Evolutionary conservation across 257 asterid species (phyloP).

Genomic region (Solanum bulbocastanum): DNA sequence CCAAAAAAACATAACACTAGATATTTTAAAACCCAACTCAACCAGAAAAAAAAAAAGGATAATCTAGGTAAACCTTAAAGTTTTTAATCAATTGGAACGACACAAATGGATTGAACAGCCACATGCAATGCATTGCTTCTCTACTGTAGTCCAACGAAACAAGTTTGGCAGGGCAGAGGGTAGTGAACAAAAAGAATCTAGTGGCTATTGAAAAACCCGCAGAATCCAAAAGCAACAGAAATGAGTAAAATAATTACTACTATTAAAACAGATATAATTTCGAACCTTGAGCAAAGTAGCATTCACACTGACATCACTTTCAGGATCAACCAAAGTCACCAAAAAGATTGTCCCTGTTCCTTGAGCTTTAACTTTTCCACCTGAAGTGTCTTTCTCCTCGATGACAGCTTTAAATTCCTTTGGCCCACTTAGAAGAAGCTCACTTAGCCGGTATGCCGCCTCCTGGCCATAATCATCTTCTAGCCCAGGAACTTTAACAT

Average conservation of each 20-base stretch:
- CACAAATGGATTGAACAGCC: neutral
- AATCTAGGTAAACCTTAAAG: neutral
- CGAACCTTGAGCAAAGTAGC: constrained; percentile 78
- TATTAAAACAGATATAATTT: neutral
- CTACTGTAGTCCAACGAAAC: neutral
- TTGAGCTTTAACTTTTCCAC: constrained; percentile 92
- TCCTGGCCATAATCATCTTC: constrained; percentile 91
- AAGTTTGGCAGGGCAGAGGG: neutral
- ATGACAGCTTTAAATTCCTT: constrained; percentile 69
- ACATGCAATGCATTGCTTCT: neutral
- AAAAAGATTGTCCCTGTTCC: constrained; percentile 78
- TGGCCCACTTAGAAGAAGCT: constrained; percentile 40
- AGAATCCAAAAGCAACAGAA: neutral
- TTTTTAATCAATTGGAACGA: neutral
- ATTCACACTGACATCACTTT: constrained; percentile 60
- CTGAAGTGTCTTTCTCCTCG: constrained; percentile 76
- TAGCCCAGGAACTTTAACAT: constrained; percentile 63
- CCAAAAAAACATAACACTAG: neutral
- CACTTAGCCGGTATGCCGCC: constrained; percentile 62
- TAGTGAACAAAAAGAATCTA: neutral
- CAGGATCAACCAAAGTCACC: constrained; percentile 67
- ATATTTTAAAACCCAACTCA: neutral
- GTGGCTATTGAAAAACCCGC: neutral
- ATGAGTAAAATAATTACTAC: neutral
- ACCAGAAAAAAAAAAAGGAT: neutral